Percentiles rank a stretch among this genome's conserved stretches.
Conservation (phyloP, 2,329 filamentous ascomycete species). For the Sporothrix pallida region DNA sequence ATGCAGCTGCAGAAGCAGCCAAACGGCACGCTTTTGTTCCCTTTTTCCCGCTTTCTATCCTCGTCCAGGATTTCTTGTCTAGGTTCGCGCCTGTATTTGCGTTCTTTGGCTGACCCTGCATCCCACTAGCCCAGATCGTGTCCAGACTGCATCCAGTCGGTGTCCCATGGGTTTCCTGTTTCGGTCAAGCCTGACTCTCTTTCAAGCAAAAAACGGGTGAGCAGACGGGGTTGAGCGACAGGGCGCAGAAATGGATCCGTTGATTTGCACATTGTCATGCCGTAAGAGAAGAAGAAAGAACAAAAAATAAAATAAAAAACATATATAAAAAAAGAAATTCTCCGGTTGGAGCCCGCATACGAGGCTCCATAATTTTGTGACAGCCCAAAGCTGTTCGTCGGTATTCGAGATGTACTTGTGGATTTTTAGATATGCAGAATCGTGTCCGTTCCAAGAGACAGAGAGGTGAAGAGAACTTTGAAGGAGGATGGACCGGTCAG, state of each 20-base stretch:
- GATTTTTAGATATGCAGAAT: background rate
- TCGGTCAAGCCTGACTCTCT: conserved; percentile 5
- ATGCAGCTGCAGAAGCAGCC: background rate
- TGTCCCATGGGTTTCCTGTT: background rate
- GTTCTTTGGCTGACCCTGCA: background rate
- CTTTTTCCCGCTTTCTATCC: background rate
- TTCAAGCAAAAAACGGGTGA: background rate
- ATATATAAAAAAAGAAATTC: background rate
- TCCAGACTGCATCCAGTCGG: background rate
- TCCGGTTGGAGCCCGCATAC: background rate
- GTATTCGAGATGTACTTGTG: background rate
- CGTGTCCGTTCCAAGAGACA: too few species aligned
- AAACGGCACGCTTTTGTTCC: conserved; percentile 1
- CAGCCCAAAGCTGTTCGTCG: background rate
- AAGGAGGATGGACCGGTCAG: background rate
- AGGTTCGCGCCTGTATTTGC: background rate
- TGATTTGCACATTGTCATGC: background rate
- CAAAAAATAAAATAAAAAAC: background rate
- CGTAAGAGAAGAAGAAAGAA: background rate
- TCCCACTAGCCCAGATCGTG: background rate
- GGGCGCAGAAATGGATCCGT: background rate
- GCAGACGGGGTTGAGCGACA: background rate
- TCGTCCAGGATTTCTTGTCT: background rate
- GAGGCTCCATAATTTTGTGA: background rate
- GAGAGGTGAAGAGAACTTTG: too few species aligned